These are phyloP conservation scores for Aspergillus hiratsukae DNA, from an alignment of 2,329 filamentous ascomycete species.

Conservation along the genomic window DNA sequence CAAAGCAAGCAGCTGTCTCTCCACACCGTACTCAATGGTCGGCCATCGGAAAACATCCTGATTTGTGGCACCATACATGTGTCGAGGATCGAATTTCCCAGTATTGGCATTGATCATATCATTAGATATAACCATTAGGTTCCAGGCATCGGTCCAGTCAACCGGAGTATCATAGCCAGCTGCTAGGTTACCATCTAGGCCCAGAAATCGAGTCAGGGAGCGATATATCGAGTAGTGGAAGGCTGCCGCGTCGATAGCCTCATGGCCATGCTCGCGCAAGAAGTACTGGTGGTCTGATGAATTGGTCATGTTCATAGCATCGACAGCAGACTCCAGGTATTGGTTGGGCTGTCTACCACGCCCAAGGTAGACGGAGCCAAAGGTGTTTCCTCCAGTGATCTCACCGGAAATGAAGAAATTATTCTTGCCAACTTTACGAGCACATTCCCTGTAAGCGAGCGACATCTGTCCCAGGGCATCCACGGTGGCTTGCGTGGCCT, in stretches of 20 bases:
- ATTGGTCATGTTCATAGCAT: constrained; percentile 48
- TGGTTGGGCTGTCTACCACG: constrained; percentile 56
- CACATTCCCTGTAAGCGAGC: constrained; percentile 54
- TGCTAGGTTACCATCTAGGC: constrained; percentile 54
- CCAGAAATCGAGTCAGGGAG: constrained; percentile 57
- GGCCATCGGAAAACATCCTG: constrained; percentile 65
- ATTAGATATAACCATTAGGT: constrained; percentile 54
- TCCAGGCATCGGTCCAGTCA: constrained; percentile 55
- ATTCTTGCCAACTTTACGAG: constrained; percentile 52
- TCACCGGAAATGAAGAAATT: constrained; percentile 64
- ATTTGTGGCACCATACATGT: constrained; percentile 62
- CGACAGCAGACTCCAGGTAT: constrained; percentile 44
- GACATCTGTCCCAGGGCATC: constrained; percentile 59
- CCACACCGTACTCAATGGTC: constrained; percentile 52
- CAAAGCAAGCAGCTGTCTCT: constrained; percentile 54
- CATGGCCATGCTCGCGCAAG: constrained; percentile 49
- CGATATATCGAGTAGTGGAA: constrained; percentile 64
- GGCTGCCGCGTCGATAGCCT: constrained; percentile 56
- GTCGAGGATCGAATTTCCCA: constrained; percentile 58
- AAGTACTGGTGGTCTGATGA: constrained; percentile 43
- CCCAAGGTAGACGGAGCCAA: constrained; percentile 59
- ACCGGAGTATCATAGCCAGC: constrained; percentile 51
- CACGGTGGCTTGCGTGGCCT: constrained; percentile 60
- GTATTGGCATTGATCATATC: constrained; percentile 59
- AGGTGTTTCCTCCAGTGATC: constrained; percentile 58